Base-by-base conservation (phyloP, 2,329 filamentous ascomycete species). In the Fusarium lateritium region DNA sequence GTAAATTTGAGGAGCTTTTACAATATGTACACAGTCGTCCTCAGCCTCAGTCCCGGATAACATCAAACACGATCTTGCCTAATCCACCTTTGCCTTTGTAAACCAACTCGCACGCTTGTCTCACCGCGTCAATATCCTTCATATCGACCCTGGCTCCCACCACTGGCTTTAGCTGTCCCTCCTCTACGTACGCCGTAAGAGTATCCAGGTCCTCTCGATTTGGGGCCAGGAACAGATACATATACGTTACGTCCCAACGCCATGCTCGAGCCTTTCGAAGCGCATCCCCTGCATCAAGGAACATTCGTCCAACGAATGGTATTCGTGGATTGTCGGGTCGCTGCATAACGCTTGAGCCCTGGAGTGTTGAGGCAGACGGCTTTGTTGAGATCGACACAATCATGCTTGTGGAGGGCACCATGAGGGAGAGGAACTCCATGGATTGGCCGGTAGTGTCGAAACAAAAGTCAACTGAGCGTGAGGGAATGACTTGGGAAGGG, bases 401-500 rank as follows among this genome's bases (percentile, higher is more conserved):
- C 53, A 56, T 51, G 19, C 44, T 19, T 5, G 34, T 56, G 17
- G 44, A 19, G 0, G 53, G 44, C 0, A 40, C 34, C 44, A 56
- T 56, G 1, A 39, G 22, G 1, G 44, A 51, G 6, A 51, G 53
- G 3, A 40, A 56, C 1, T 56, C 34, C 53, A 51, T 56, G 19
- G 44, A 1, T 46, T 56, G 53, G 0, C 33, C 44, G 1, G 34
- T 50, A 1, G 44, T 51, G 1, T 56, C 53, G 17, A 51, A 51
- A 3, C 26, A 51, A 3, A 56, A 56, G 9, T 51, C 53, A 7
- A 56, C 19, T 0, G 53, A 56, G 11, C 21, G 47, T 1, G 33
- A 4, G n/a, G 43, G 33, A 15, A 55, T 13, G 11, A 33, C 14
- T 1, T 39, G 24, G 0, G 22, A 5, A 1, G 38, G 0, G 10